These are phyloP conservation scores for Backusella liffmaniae DNA, from an alignment of 192 early-diverging fungal species.

Conservation along the genomic window DNA sequence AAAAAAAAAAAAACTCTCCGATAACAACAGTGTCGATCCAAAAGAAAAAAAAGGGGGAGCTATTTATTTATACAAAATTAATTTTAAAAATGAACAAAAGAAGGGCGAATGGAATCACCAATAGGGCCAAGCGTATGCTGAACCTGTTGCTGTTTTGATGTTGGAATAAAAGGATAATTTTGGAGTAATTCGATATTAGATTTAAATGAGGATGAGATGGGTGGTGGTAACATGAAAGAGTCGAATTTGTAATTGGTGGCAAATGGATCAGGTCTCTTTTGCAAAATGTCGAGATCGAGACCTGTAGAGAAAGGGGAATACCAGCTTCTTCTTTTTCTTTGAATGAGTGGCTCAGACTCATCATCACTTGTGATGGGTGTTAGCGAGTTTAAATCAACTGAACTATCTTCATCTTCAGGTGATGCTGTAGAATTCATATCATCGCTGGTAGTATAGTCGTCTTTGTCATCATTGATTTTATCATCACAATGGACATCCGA, in stretches of 20 bases:
- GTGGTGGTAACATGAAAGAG: background rate
- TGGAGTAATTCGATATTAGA: conserved; percentile 13
- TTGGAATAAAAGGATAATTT: conserved; percentile 16
- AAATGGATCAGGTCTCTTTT: conserved; percentile 1
- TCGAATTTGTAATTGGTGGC: background rate
- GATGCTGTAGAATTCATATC: background rate
- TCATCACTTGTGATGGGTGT: conserved; percentile 13
- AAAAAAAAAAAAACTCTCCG: background rate
- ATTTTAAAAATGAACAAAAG: background rate
- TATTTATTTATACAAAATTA: background rate
- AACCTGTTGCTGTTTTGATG: background rate
- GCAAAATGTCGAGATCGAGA: conserved; percentile 18
- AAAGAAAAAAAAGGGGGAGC: background rate
- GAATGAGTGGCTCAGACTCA: background rate
- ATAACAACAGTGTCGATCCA: background rate
- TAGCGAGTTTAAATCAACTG: background rate
- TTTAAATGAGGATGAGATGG: background rate
- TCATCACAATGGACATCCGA: background rate
- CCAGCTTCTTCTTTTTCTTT: background rate
- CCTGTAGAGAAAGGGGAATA: conserved; percentile 23
- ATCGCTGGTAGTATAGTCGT: background rate
- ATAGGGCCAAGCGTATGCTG: background rate
- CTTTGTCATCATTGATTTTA: background rate
- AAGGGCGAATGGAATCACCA: background rate
- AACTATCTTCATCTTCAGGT: background rate